phyloP scores from a whole-genome alignment of 1,284 basidiomycete species.

The Ceratobasidium sp. region DNA sequence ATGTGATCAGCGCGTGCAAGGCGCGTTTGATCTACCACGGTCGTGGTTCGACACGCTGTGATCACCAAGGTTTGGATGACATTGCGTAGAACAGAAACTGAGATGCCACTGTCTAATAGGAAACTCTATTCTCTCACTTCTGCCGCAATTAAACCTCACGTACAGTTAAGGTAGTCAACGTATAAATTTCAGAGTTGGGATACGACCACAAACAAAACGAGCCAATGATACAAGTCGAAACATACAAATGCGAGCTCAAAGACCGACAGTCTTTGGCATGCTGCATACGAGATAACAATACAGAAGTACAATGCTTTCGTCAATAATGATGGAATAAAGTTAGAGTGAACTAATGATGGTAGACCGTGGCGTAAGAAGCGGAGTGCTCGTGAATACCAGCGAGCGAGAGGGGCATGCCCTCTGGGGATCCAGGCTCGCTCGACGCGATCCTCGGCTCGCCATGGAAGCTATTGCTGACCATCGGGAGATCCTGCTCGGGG shows the following conservation, averaged over 20 bases:
- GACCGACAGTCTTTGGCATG: too few relatives aligned
- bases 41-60: constrained; percentile 38
- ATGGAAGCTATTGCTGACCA: neutral
- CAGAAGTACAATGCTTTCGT: neutral
- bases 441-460: neutral
- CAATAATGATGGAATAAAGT: neutral
- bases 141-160: too few relatives aligned
- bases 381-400: neutral
- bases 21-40: constrained; percentile 36
- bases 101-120: too few relatives aligned
- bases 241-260: too few relatives aligned
- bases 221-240: too few relatives aligned
- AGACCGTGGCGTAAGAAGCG: neutral
- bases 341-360: neutral
- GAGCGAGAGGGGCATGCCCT: neutral
- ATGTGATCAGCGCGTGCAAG: constrained; percentile 41
- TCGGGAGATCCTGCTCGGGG: neutral
- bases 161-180: too few relatives aligned
- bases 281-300: too few relatives aligned
- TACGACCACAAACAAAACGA: too few relatives aligned
- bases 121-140: too few relatives aligned
- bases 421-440: constrained; percentile 6
- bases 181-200: too few relatives aligned
- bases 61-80: constrained; percentile 50
- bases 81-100: constrained; percentile 13